Conservation (phyloP, 176 grass and related monocot species). For the Avena atlantica region DNA sequence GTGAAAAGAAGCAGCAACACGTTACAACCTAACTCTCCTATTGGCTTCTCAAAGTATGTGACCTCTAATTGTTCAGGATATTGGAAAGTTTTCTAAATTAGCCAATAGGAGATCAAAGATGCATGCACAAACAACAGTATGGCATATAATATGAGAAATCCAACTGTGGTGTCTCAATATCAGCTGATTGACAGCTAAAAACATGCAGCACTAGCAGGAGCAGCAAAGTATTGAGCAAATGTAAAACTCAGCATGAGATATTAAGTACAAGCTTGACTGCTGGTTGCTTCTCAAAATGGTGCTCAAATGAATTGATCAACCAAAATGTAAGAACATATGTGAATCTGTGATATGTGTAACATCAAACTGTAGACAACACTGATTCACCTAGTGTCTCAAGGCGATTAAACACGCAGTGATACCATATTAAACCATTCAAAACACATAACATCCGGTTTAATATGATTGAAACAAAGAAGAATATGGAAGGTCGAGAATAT, state of each 20-base stretch:
- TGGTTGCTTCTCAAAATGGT: slow-evolving; percentile 9
- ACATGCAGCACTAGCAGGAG: background rate
- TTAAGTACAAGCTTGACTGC: background rate
- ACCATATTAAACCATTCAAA: slow-evolving; percentile 25
- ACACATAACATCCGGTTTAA: background rate
- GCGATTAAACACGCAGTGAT: background rate
- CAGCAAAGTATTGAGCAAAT: background rate
- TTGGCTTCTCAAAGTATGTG: background rate
- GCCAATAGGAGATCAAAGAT: background rate
- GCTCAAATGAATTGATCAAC: background rate
- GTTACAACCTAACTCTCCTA: background rate
- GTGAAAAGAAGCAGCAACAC: background rate
- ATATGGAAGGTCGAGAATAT: slow-evolving; percentile 35
- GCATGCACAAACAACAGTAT: slow-evolving; percentile 6
- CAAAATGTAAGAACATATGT: slow-evolving; percentile 4
- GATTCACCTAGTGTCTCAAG: background rate
- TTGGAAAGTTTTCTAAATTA: background rate
- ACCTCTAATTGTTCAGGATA: background rate
- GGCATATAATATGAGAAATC: background rate
- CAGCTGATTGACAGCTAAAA: slow-evolving; percentile 3
- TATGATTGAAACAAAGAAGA: slow-evolving; percentile 7
- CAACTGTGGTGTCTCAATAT: background rate
- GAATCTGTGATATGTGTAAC: background rate
- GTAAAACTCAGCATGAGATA: background rate
- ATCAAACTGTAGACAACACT: slow-evolving; percentile 5